Conservation (phyloP, 2,329 filamentous ascomycete genomes). For the Coniochaeta sp. region DNA sequence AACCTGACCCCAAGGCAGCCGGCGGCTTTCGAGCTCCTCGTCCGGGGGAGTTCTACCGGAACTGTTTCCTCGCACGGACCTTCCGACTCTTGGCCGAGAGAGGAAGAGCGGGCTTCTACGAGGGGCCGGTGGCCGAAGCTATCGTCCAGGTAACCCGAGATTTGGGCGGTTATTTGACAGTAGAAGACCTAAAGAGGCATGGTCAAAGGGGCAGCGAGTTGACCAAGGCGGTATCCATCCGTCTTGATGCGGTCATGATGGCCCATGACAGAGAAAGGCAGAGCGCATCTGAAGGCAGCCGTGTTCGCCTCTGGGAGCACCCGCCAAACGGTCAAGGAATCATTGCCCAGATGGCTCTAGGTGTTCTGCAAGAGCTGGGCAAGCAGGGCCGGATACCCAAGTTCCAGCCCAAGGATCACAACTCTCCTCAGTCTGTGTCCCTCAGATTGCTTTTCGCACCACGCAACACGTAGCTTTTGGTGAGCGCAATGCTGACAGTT, state of each 20-base stretch:
- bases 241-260: neutral
- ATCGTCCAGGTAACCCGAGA: slow-evolving; percentile 69
- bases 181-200: slow-evolving; percentile 74
- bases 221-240: slow-evolving; percentile 7
- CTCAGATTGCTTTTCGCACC: neutral
- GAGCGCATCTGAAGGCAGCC: slow-evolving; percentile 18
- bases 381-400: slow-evolving; percentile 63
- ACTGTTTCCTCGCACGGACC: slow-evolving; percentile 69
- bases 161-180: slow-evolving; percentile 65
- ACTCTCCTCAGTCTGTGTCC: slow-evolving; percentile 50
- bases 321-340: slow-evolving; percentile 94
- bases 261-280: neutral
- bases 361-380: slow-evolving; percentile 80
- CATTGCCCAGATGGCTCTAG: slow-evolving; percentile 84
- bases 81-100: slow-evolving; percentile 69
- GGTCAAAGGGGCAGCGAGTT: slow-evolving; percentile 59
- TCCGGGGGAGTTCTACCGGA: slow-evolving; percentile 79
- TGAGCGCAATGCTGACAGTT: neutral
- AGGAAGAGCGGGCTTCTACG: slow-evolving; percentile 84
- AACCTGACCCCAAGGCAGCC: slow-evolving; percentile 56
- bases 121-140: slow-evolving; percentile 70
- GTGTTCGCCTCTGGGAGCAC: slow-evolving; percentile 86
- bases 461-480: neutral
- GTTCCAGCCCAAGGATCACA: slow-evolving; percentile 66
- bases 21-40: slow-evolving; percentile 65